Conservation (phyloP, 176 grass and related monocot genomes). For the Eragrostis nindensis region DNA sequence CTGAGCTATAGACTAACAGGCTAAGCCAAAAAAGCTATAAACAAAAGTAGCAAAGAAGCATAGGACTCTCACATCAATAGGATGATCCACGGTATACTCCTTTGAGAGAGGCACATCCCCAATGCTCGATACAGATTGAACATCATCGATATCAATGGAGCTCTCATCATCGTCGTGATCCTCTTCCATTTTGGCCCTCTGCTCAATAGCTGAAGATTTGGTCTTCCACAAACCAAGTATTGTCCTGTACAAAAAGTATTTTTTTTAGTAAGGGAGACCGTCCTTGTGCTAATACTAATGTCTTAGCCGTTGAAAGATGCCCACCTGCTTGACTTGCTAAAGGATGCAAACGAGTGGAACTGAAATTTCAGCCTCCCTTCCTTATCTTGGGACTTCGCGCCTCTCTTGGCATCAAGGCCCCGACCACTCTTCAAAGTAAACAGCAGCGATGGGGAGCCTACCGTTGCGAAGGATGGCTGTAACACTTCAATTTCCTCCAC, state of each 20-base stretch:
- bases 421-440: conserved; percentile 70
- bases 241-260: conserved; percentile 42
- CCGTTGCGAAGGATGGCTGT: conserved; percentile 66
- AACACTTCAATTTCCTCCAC: conserved; percentile 73
- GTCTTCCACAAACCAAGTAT: conserved; percentile 84
- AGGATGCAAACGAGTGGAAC: conserved; percentile 90
- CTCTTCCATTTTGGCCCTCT: conserved; percentile 63
- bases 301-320: neutral
- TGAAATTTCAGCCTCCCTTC: conserved; percentile 86
- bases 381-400: conserved; percentile 78
- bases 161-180: conserved; percentile 49
- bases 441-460: conserved; percentile 62
- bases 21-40: conserved; percentile 12
- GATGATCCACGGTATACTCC: conserved; percentile 60
- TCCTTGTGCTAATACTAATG: neutral
- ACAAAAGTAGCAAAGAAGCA: neutral
- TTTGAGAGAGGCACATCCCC: conserved; percentile 55
- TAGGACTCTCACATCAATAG: conserved; percentile 56
- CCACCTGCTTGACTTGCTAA: conserved; percentile 72
- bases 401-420: conserved; percentile 66
- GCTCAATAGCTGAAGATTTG: conserved; percentile 59
- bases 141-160: conserved; percentile 43
- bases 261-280: neutral
- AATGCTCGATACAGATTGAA: conserved; percentile 49
- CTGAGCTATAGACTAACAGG: too few relatives aligned